Conservation (phyloP, 2,329 filamentous ascomycete genomes). For the Macrophomina pseudophaseolina region DNA sequence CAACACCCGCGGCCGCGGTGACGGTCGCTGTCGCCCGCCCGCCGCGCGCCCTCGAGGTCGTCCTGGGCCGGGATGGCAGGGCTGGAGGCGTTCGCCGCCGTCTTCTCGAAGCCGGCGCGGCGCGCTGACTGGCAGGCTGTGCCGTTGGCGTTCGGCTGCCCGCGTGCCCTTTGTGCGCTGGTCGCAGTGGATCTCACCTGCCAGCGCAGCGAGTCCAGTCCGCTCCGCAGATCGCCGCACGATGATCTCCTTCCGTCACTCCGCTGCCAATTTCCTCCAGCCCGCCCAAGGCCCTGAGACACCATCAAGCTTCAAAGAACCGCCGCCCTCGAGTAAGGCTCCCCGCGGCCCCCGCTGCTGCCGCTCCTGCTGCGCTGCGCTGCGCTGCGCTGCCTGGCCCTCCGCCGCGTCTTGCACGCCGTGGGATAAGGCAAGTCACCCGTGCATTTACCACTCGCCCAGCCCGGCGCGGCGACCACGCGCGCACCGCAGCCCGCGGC, state of each 20-base stretch:
- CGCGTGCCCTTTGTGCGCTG: not conserved
- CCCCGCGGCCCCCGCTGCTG: not conserved
- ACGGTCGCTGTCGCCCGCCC: not conserved
- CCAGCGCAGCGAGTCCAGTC: not conserved
- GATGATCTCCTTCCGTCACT: not conserved
- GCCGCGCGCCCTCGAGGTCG: not conserved
- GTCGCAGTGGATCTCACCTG: not conserved
- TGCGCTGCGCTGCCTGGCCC: not conserved
- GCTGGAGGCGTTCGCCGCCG: constrained; percentile 1
- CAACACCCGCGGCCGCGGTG: not conserved
- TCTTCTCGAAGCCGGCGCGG: not conserved
- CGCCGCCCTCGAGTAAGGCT: not conserved
- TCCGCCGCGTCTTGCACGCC: not conserved
- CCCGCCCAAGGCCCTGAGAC: constrained; percentile 2
- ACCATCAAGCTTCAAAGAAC: constrained; percentile 8
- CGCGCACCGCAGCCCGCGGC: not conserved
- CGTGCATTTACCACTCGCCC: not conserved
- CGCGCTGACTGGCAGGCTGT: not conserved
- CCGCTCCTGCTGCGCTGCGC: not conserved
- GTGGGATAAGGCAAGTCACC: too few relatives aligned
- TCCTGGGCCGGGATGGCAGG: not conserved
- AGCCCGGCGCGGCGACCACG: not conserved
- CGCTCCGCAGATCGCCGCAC: constrained; percentile 7
- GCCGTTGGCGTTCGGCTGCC: not conserved
- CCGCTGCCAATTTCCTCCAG: constrained; percentile 7